These are phyloP conservation scores for Xylaria polymorpha DNA, from an alignment of 2,329 filamentous ascomycete genomes.

Conservation along the genomic window DNA sequence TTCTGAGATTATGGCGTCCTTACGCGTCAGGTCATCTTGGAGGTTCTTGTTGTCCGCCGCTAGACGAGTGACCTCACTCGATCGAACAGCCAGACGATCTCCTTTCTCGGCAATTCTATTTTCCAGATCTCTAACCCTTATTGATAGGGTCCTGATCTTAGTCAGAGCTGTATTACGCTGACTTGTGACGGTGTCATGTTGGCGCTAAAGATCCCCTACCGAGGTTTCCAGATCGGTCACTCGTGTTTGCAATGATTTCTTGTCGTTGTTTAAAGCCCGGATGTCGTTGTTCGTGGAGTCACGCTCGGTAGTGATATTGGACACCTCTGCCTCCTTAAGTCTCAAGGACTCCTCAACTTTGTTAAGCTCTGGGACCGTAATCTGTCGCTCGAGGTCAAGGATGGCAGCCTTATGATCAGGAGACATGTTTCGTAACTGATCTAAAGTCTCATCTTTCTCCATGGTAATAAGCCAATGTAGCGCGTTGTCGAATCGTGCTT, in stretches of 20 bases:
- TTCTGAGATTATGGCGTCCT: not conserved
- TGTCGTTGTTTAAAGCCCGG: no score
- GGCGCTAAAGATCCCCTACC: no score
- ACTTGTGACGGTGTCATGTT: no score
- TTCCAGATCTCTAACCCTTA: no score
- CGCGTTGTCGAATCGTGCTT: not conserved
- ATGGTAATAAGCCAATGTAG: constrained; percentile 6
- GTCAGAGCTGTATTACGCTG: no score
- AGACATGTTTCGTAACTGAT: not conserved
- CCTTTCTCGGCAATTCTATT: not conserved
- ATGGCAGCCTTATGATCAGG: not conserved
- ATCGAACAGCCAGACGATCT: not conserved
- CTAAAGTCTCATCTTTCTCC: not conserved
- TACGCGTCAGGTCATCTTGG: not conserved
- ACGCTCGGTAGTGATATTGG: no score
- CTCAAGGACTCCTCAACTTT: not conserved
- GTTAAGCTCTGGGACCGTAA: not conserved
- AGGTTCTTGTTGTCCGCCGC: not conserved
- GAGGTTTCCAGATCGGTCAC: no score
- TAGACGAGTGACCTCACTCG: not conserved
- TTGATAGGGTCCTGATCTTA: no score
- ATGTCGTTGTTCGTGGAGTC: no score
- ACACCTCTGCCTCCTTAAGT: no score
- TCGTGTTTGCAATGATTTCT: no score
- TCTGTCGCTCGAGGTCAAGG: constrained; percentile 12